These are phyloP conservation scores for Phytophthora uliginosa DNA, from an alignment of 352 stramenopile species.

Conservation along the genomic window DNA sequence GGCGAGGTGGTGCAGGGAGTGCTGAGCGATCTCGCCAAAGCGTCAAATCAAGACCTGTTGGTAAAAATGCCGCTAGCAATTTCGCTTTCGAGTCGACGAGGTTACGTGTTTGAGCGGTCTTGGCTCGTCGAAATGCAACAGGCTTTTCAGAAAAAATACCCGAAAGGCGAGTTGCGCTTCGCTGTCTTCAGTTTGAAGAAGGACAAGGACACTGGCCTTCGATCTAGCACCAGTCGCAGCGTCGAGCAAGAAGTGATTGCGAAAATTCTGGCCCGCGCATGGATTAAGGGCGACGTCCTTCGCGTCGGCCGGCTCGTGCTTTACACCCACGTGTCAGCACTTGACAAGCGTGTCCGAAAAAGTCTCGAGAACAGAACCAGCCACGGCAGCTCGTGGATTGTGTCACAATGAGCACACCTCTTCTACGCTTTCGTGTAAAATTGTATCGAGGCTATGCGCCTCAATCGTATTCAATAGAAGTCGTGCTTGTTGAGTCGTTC, in stretches of 20 bases:
- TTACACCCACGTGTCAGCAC: conserved; percentile 32
- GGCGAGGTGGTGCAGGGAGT: conserved; percentile 46
- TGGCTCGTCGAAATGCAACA: conserved; percentile 41
- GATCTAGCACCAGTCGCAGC: conserved; percentile 13
- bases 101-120: conserved; percentile 47
- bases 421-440: conserved; percentile 4
- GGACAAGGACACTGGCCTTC: conserved; percentile 37
- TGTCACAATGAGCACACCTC: conserved; percentile 22
- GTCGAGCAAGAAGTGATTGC: conserved; percentile 42
- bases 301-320: conserved; percentile 48
- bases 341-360: conserved; percentile 28
- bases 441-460: neutral
- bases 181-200: conserved; percentile 45
- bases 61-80: conserved; percentile 26
- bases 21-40: conserved; percentile 28
- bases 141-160: conserved; percentile 23
- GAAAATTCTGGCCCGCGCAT: conserved; percentile 32
- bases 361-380: conserved; percentile 8
- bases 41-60: neutral
- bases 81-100: conserved; percentile 48
- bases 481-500: conserved; percentile 68
- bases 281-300: conserved; percentile 48
- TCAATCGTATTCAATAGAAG: conserved; percentile 61
- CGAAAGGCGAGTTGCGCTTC: conserved; percentile 40
- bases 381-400: conserved; percentile 32